Evolutionary conservation across 805 yeast genomes (phyloP).

Genomic region (Starmerella cellae): DNA sequence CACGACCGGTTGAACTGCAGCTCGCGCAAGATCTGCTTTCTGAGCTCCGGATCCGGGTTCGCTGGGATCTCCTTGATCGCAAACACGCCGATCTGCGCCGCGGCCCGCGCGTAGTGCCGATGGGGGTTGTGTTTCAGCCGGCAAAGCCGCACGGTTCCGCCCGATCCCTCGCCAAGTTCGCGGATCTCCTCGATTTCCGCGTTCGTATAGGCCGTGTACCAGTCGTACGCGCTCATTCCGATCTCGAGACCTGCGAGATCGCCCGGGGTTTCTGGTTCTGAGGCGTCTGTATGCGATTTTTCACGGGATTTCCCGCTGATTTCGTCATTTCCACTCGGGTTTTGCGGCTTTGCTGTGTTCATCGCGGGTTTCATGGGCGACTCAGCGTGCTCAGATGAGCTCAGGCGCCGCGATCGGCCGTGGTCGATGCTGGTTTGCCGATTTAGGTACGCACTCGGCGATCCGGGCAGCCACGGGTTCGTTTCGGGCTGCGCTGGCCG

Average conservation of each 20-base stretch:
- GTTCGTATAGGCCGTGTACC: slow-evolving; percentile 13
- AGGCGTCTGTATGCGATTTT: background rate
- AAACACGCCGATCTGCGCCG: slow-evolving; percentile 41
- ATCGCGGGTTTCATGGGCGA: background rate
- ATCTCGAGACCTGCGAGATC: background rate
- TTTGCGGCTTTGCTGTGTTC: background rate
- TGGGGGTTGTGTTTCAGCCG: slow-evolving; percentile 30
- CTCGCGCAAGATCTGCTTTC: slow-evolving; percentile 82
- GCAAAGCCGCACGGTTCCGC: slow-evolving; percentile 82
- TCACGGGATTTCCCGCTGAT: background rate
- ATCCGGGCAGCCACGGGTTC: background rate
- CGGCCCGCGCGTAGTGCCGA: slow-evolving; percentile 5
- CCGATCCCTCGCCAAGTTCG: slow-evolving; percentile 83
- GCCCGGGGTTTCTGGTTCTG: background rate
- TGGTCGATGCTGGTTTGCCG: background rate
- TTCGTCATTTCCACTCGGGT: background rate
- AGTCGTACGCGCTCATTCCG: slow-evolving; percentile 17
- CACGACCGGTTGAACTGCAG: slow-evolving; percentile 77
- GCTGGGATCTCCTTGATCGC: slow-evolving; percentile 69
- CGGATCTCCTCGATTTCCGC: slow-evolving; percentile 49
- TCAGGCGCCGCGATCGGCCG: background rate
- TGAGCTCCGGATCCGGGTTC: slow-evolving; percentile 73
- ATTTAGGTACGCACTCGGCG: background rate
- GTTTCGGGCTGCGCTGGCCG: background rate
- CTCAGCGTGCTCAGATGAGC: background rate